phyloP scores from a whole-genome alignment of 768 basidiomycete species.

The Neoboletus magnificus region DNA sequence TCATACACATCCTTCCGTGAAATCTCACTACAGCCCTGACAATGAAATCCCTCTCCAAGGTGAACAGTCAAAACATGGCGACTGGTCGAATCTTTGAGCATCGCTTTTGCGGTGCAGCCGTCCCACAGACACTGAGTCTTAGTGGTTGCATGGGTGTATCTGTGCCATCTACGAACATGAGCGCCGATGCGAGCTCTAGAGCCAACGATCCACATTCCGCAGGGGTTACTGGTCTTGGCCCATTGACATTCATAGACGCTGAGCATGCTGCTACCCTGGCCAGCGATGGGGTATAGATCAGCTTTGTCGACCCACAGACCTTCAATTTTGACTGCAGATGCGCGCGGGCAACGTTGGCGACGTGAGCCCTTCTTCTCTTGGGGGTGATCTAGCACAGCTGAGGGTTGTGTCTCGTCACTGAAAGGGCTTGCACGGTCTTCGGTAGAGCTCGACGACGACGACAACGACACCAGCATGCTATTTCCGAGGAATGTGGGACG shows the following conservation, averaged over 20 bases:
- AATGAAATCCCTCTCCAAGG: slow-evolving; percentile 1
- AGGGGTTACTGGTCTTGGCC: background rate
- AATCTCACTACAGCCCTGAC: slow-evolving; percentile 1
- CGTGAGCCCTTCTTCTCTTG: background rate
- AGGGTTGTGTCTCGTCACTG: background rate
- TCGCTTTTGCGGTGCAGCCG: background rate
- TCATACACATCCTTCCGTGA: slow-evolving; percentile 5
- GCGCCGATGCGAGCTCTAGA: background rate
- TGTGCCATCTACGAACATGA: slow-evolving; percentile 10
- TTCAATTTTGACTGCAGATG: background rate
- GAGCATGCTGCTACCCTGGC: background rate
- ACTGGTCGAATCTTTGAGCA: slow-evolving; percentile 2
- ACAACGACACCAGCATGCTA: background rate
- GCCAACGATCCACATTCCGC: slow-evolving; percentile 10
- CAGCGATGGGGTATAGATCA: background rate
- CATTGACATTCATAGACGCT: background rate
- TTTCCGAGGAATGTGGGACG: background rate
- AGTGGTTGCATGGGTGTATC: too few relatives aligned
- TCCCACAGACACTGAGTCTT: slow-evolving; percentile 3
- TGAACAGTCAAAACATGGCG: slow-evolving; percentile 8
- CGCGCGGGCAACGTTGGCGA: background rate
- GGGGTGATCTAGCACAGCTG: background rate
- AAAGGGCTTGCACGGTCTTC: background rate
- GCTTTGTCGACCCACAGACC: slow-evolving; percentile 7
- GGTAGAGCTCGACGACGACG: too few relatives aligned